These are phyloP conservation scores for Lentithecium fluviatile DNA, from an alignment of 495 filamentous ascomycete genomes.

Conservation along the genomic window DNA sequence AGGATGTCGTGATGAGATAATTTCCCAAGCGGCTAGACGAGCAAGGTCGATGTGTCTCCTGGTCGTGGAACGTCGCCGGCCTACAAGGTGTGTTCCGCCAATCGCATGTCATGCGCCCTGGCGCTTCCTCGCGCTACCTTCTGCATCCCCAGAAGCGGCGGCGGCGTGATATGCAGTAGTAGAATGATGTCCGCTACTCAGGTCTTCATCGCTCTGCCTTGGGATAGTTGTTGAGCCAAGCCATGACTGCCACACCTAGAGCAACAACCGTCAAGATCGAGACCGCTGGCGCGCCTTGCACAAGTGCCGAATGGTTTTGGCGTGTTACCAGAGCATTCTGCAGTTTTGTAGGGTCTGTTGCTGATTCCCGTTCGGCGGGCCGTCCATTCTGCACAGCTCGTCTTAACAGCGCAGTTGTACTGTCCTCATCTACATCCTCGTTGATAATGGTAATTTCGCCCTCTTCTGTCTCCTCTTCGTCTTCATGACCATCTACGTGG, in stretches of 20 bases:
- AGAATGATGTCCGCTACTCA: neutral
- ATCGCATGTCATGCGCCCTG: neutral
- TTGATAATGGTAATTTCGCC: conserved; percentile 34
- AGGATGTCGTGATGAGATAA: too few relatives aligned
- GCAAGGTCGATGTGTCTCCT: too few relatives aligned
- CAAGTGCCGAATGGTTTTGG: conserved; percentile 44
- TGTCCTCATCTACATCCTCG: conserved; percentile 18
- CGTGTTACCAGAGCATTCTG: conserved; percentile 38
- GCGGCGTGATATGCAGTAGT: neutral
- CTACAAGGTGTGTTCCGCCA: too few relatives aligned
- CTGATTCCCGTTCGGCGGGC: conserved; percentile 40
- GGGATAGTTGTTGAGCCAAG: conserved; percentile 88
- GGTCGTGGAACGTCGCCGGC: too few relatives aligned
- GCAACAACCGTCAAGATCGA: conserved; percentile 87
- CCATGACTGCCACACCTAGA: conserved; percentile 88
- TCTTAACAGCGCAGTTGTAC: conserved; percentile 30
- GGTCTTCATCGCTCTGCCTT: conserved; percentile 57
- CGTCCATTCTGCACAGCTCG: conserved; percentile 38
- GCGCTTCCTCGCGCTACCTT: neutral
- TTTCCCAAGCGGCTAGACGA: too few relatives aligned
- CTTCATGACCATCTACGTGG: conserved; percentile 7
- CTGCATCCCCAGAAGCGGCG: conserved; percentile 14
- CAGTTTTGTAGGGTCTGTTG: conserved; percentile 44
- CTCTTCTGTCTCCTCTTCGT: conserved; percentile 17
- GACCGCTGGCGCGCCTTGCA: conserved; percentile 75